These are phyloP conservation scores for Boletus huronensis DNA, from an alignment of 768 basidiomycete genomes.

Conservation along the genomic window DNA sequence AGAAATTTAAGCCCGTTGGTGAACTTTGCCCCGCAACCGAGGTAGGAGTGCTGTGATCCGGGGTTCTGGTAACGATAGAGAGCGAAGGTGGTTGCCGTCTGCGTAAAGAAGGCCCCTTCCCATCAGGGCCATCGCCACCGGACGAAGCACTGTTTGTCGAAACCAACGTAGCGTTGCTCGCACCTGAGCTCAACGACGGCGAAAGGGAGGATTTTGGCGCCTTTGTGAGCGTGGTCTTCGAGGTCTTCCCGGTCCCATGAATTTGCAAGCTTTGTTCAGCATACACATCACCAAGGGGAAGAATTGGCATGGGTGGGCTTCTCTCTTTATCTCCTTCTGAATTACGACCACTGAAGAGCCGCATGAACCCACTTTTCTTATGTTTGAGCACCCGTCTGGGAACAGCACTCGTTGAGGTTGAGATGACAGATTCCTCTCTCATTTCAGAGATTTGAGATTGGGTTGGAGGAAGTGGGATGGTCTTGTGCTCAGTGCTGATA, in stretches of 20 bases:
- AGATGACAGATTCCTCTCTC: slow-evolving; percentile 37
- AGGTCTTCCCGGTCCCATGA: slow-evolving; percentile 30
- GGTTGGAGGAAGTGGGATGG: slow-evolving; percentile 34
- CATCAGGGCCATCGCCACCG: slow-evolving; percentile 13
- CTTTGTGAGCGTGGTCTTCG: slow-evolving; percentile 29
- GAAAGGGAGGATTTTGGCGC: slow-evolving; percentile 43
- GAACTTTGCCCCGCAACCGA: slow-evolving; percentile 11
- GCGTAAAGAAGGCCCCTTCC: slow-evolving; percentile 23
- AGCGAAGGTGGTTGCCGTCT: slow-evolving; percentile 30
- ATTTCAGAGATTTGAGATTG: slow-evolving; percentile 38
- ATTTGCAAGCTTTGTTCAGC: slow-evolving; percentile 21
- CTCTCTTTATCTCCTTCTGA: slow-evolving; percentile 34
- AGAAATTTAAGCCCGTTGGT: slow-evolving; percentile 10
- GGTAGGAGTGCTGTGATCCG: slow-evolving; percentile 13
- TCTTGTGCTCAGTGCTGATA: slow-evolving; percentile 50
- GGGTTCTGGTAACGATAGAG: slow-evolving; percentile 27
- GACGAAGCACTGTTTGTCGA: slow-evolving; percentile 2
- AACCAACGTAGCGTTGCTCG: slow-evolving; percentile 17
- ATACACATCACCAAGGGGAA: slow-evolving; percentile 42
- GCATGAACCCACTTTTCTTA: slow-evolving; percentile 81
- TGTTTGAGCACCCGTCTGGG: slow-evolving; percentile 56
- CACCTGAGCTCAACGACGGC: slow-evolving; percentile 28
- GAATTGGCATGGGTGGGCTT: slow-evolving; percentile 53
- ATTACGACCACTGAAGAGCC: slow-evolving; percentile 58
- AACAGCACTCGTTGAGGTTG: slow-evolving; percentile 9